Percentiles rank a stretch among this genome's conserved stretches.
Evolutionary conservation across 768 basidiomycete genomes (phyloP).

Genomic region (Termitomyces sp.): DNA sequence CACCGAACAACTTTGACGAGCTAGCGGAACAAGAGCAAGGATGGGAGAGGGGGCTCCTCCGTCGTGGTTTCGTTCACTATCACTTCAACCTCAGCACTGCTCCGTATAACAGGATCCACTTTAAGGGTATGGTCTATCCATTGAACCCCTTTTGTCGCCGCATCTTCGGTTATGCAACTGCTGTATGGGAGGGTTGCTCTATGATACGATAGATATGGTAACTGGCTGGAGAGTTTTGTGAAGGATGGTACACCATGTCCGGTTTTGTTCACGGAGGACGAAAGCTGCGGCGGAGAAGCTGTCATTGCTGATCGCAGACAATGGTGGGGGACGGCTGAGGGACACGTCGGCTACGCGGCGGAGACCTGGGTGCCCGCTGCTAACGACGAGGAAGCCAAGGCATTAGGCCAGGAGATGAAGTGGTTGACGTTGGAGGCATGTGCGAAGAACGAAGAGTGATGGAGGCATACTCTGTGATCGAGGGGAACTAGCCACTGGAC

Average conservation of each 20-base stretch:
- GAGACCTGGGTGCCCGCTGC: conserved; percentile 29
- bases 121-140: conserved; percentile 19
- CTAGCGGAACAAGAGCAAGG: conserved; percentile 19
- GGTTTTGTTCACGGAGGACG: conserved; percentile 24
- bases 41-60: conserved; percentile 20
- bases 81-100: conserved; percentile 23
- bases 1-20: conserved; percentile 23
- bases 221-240: conserved; percentile 23
- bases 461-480: conserved; percentile 26
- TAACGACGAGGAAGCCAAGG: conserved; percentile 27
- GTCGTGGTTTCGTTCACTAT: conserved; percentile 27
- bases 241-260: conserved; percentile 25
- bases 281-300: conserved; percentile 20
- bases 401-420: conserved; percentile 19
- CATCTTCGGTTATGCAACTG: conserved; percentile 25
- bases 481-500: conserved; percentile 33
- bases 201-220: conserved; percentile 24
- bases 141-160: conserved; percentile 20
- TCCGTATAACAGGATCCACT: conserved; percentile 25
- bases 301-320: conserved; percentile 8
- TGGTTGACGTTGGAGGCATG: conserved; percentile 15
- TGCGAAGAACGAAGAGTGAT: conserved; percentile 13
- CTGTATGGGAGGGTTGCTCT: conserved; percentile 29
- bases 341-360: conserved; percentile 16
- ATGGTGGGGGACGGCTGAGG: conserved; percentile 17